Evolutionary conservation across 306 rosid genomes (phyloP).

Genomic region (Corylus americana): DNA sequence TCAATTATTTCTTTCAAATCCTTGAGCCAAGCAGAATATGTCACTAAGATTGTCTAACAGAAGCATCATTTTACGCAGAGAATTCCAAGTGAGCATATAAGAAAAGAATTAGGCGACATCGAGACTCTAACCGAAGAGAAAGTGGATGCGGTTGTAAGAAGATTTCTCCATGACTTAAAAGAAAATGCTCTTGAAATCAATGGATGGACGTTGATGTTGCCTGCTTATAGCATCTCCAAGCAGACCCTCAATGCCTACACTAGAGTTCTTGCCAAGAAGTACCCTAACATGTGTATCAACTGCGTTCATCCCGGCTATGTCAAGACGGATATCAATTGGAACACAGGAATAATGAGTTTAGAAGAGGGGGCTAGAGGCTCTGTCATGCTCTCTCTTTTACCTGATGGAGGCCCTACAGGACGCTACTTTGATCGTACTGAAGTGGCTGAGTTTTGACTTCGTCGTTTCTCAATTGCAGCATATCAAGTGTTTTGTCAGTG

Average conservation of each 20-base stretch:
- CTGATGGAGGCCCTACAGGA: conserved; percentile 48
- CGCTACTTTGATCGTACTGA: conserved; percentile 50
- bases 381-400: conserved; percentile 45
- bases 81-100: conserved; percentile 43
- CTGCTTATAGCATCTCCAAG: conserved; percentile 59
- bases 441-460: conserved; percentile 34
- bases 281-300: conserved; percentile 47
- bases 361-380: conserved; percentile 63
- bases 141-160: conserved; percentile 47
- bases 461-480: too few species aligned
- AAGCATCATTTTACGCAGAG: conserved; percentile 42
- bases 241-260: conserved; percentile 52
- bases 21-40: too few species aligned
- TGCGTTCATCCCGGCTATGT: conserved; percentile 66
- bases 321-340: conserved; percentile 52
- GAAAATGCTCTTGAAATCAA: conserved; percentile 49
- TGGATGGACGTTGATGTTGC: conserved; percentile 64
- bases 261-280: conserved; percentile 50
- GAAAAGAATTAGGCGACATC: conserved; percentile 44
- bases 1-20: background rate
- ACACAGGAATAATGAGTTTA: conserved; percentile 37
- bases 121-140: conserved; percentile 47
- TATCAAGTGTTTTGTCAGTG: too few species aligned
- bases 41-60: background rate
- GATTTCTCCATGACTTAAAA: conserved; percentile 41